Evolutionary conservation across 2,329 filamentous ascomycete genomes (phyloP).

Genomic region (Aureobasidium sp.): DNA sequence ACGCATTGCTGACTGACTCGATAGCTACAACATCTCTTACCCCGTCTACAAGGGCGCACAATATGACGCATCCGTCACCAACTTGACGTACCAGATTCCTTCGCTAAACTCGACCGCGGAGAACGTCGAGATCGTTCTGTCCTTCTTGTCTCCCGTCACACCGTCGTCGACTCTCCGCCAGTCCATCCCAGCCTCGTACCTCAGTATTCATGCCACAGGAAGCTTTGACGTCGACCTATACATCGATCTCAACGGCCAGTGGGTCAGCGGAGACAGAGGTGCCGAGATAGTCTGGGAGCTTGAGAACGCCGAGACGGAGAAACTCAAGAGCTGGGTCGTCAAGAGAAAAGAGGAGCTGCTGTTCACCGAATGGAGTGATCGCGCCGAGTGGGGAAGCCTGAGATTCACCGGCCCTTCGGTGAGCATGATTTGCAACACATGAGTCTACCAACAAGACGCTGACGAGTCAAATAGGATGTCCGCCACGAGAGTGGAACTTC

Average conservation of each 20-base stretch:
- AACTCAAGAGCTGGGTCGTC: constrained; percentile 59
- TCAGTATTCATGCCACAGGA: constrained; percentile 64
- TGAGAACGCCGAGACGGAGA: constrained; percentile 31
- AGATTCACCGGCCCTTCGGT: constrained; percentile 63
- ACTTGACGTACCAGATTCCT: constrained; percentile 57
- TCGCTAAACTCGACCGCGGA: constrained; percentile 30
- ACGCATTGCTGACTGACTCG: background rate
- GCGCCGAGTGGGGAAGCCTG: constrained; percentile 76
- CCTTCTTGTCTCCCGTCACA: constrained; percentile 71
- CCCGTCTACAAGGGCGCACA: constrained; percentile 54
- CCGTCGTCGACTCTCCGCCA: constrained; percentile 74
- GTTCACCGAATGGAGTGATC: constrained; percentile 68
- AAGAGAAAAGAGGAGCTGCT: constrained; percentile 55
- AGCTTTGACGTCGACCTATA: constrained; percentile 46
- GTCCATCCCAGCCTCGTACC: constrained; percentile 73
- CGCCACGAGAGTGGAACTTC: constrained; percentile 67
- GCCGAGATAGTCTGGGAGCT: constrained; percentile 66
- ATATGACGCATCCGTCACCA: constrained; percentile 65
- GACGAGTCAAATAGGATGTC: constrained; percentile 38
- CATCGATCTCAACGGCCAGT: constrained; percentile 52
- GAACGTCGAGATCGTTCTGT: constrained; percentile 51
- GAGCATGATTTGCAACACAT: background rate
- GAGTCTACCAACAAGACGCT: constrained; percentile 42
- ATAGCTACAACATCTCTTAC: constrained; percentile 51
- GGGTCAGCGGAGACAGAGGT: constrained; percentile 69